These are phyloP conservation scores for Candida broadrunensis DNA, from an alignment of 805 yeast genomes.

Conservation along the genomic window DNA sequence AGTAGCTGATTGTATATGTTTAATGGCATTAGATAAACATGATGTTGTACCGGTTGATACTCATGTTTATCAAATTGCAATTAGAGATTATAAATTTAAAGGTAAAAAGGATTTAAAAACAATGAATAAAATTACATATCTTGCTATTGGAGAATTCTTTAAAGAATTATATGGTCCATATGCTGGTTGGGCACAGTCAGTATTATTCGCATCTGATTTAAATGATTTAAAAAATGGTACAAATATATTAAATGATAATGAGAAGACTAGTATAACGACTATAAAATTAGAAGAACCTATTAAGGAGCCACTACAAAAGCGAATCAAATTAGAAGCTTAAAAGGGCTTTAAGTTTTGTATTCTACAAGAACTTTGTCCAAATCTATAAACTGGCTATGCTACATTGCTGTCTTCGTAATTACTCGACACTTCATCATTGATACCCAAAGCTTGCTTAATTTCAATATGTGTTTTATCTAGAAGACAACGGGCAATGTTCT, in stretches of 20 bases:
- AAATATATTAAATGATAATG: slow-evolving; percentile 8
- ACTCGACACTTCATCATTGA: too few relatives aligned
- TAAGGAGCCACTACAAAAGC: too few relatives aligned
- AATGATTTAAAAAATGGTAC: slow-evolving; percentile 68
- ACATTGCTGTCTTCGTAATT: too few relatives aligned
- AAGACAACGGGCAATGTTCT: too few relatives aligned
- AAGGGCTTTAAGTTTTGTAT: too few relatives aligned
- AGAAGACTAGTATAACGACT: too few relatives aligned
- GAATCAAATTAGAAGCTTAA: too few relatives aligned
- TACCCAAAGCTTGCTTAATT: too few relatives aligned
- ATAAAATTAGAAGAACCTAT: too few relatives aligned
- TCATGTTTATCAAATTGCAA: slow-evolving; percentile 88
- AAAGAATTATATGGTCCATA: slow-evolving; percentile 76
- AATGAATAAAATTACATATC: slow-evolving; percentile 51
- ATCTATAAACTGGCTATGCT: too few relatives aligned
- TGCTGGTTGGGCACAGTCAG: slow-evolving; percentile 99
- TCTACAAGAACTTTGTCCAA: too few relatives aligned
- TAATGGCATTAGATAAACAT: slow-evolving; percentile 86
- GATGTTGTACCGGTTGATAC: slow-evolving; percentile 94
- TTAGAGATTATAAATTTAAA: slow-evolving; percentile 68
- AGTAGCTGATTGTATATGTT: slow-evolving; percentile 93
- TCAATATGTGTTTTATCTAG: too few relatives aligned
- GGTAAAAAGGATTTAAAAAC: slow-evolving; percentile 39
- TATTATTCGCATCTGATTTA: slow-evolving; percentile 82
- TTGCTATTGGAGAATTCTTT: slow-evolving; percentile 57